phyloP scores from a whole-genome alignment of 345 rosid species.

The Hibiscus mutabilis region DNA sequence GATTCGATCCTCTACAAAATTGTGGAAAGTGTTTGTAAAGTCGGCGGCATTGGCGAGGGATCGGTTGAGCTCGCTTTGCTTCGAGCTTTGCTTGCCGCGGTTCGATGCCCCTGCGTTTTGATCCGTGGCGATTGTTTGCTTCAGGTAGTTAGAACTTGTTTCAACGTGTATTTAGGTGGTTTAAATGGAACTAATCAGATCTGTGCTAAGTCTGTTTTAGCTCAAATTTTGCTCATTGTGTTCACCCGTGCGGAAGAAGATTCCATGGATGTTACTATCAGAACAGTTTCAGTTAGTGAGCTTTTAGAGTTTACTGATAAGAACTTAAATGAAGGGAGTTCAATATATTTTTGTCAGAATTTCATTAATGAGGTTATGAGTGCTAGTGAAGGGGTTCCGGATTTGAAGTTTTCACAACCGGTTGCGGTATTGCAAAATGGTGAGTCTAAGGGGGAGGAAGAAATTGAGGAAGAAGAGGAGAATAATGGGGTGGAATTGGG shows the following conservation, averaged over 20 bases:
- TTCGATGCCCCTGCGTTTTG: constrained; percentile 63
- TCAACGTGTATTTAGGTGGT: constrained; percentile 85
- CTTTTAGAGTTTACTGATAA: constrained; percentile 81
- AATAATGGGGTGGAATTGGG: constrained; percentile 27
- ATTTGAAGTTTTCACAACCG: constrained; percentile 29
- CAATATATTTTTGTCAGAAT: constrained; percentile 70
- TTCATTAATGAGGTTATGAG: constrained; percentile 63
- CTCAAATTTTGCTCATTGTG: constrained; percentile 72
- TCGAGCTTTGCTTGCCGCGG: constrained; percentile 66
- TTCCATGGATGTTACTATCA: constrained; percentile 41
- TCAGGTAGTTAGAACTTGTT: constrained; percentile 74
- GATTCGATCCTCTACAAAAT: constrained; percentile 33
- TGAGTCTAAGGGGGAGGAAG: constrained; percentile 22
- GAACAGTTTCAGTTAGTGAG: constrained; percentile 56
- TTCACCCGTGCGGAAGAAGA: constrained; percentile 75
- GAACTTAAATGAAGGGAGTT: constrained; percentile 84
- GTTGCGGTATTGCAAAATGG: constrained; percentile 41
- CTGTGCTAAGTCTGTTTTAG: constrained; percentile 90
- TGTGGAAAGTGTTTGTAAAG: constrained; percentile 50
- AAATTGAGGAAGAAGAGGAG: constrained; percentile 19
- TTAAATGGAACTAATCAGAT: constrained; percentile 85
- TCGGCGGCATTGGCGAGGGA: constrained; percentile 66
- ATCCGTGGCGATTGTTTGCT: constrained; percentile 81
- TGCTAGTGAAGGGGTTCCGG: constrained; percentile 57
- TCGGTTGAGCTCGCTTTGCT: constrained; percentile 67